A percentile compares a stretch with the other conserved stretches of the same genome.
These are phyloP conservation scores for Citrus unshiu DNA, from an alignment of 345 rosid genomes.

Conservation along the genomic window DNA sequence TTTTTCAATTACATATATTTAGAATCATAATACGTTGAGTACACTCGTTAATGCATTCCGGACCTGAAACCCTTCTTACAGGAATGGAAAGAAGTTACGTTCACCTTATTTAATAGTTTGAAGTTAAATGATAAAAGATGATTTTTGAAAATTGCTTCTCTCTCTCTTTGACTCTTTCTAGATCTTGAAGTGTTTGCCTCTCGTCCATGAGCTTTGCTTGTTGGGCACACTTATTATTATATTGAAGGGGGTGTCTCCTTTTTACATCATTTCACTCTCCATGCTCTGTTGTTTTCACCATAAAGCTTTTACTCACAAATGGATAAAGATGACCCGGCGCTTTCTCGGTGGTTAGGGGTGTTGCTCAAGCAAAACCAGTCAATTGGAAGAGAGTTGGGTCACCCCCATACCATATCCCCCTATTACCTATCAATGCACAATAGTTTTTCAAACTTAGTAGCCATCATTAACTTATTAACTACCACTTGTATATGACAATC, in stretches of 20 bases:
- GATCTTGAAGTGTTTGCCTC: not conserved
- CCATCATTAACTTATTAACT: not conserved
- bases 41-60: too few relatives aligned
- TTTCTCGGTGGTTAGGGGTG: conserved; percentile 25
- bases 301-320: conserved; percentile 12
- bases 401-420: too few relatives aligned
- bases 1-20: too few relatives aligned
- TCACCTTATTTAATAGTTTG: too few relatives aligned
- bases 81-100: too few relatives aligned
- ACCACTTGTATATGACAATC: not conserved
- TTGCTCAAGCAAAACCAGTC: conserved; percentile 22
- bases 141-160: too few relatives aligned
- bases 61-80: too few relatives aligned
- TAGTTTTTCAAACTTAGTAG: not conserved
- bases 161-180: too few relatives aligned
- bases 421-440: not conserved
- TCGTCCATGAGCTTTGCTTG: conserved; percentile 33
- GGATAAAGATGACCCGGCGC: conserved; percentile 25
- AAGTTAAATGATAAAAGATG: too few relatives aligned
- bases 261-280: conserved; percentile 18
- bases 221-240: conserved; percentile 30
- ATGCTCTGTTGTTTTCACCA: conserved; percentile 44
- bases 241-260: not conserved
- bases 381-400: conserved; percentile 2
- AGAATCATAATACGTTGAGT: too few relatives aligned